A percentile compares a stretch with the other conserved stretches of the same genome.
Evolutionary conservation across 176 grass and related monocot genomes (phyloP).

Genomic region (Avena insularis): DNA sequence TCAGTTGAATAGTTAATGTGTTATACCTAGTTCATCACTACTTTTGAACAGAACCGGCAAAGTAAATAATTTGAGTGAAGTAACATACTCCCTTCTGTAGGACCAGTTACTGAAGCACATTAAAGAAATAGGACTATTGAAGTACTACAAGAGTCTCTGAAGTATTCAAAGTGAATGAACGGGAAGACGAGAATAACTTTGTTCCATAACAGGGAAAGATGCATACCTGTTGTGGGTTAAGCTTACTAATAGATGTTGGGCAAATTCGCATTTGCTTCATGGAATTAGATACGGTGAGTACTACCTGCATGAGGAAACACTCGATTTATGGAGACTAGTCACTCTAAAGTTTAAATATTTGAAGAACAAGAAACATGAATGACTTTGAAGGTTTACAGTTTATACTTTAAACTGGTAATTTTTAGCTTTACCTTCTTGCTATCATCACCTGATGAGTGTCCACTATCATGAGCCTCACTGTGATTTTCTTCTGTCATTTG

Average conservation of each 20-base stretch:
- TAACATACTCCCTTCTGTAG: neutral
- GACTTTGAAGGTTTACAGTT: constrained; percentile 24
- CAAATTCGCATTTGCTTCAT: constrained; percentile 59
- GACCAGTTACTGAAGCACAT: constrained; percentile 15
- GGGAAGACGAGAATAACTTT: neutral
- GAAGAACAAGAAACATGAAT: constrained; percentile 37
- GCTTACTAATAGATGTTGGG: constrained; percentile 59
- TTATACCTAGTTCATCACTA: constrained; percentile 15
- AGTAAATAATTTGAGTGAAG: neutral
- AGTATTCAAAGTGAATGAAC: neutral
- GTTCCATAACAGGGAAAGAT: neutral
- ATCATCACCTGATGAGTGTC: constrained; percentile 42
- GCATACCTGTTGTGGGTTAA: constrained; percentile 79
- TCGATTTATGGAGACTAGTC: constrained; percentile 22
- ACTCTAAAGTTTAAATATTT: constrained; percentile 26
- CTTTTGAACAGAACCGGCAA: neutral
- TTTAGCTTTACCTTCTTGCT: constrained; percentile 61
- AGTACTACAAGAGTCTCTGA: neutral
- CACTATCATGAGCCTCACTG: constrained; percentile 37
- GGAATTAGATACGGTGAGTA: constrained; percentile 53
- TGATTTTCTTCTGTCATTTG: constrained; percentile 34
- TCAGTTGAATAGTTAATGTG: neutral
- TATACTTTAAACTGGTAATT: neutral
- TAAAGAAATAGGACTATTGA: constrained; percentile 11
- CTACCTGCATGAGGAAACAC: constrained; percentile 51